Conservation (phyloP, 495 filamentous ascomycete species). For the Penicillium chermesinum region DNA sequence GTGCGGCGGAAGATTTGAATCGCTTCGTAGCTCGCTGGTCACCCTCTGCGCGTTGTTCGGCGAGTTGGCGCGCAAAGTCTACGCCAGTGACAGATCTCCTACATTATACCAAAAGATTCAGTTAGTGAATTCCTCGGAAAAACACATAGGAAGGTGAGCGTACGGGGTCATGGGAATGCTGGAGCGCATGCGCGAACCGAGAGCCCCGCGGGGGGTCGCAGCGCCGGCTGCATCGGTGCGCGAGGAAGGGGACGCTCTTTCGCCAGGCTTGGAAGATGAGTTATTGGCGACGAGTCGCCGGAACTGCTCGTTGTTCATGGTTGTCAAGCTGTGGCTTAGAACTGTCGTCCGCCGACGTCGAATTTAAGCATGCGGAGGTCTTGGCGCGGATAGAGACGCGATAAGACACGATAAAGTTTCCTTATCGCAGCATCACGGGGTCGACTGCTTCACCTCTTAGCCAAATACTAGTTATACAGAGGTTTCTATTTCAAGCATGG, state of each 20-base stretch:
- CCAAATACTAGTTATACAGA: too few species aligned
- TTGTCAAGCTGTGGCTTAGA: slow-evolving; percentile 1
- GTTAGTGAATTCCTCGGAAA: neutral
- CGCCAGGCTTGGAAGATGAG: slow-evolving; percentile 17
- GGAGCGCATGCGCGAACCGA: slow-evolving; percentile 48
- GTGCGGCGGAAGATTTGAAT: slow-evolving; percentile 72
- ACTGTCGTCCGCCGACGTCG: slow-evolving; percentile 7
- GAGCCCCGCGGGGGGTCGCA: slow-evolving; percentile 24
- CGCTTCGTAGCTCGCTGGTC: slow-evolving; percentile 51
- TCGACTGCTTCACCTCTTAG: too few species aligned
- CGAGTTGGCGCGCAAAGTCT: slow-evolving; percentile 82
- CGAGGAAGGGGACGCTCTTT: slow-evolving; percentile 7
- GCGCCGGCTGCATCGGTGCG: slow-evolving; percentile 17
- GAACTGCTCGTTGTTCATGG: slow-evolving; percentile 97
- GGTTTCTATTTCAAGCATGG: too few species aligned
- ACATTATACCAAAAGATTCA: slow-evolving; percentile 14
- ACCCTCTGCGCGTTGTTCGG: slow-evolving; percentile 60
- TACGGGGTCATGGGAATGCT: slow-evolving; percentile 88
- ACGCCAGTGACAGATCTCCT: slow-evolving; percentile 65
- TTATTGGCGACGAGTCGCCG: slow-evolving; percentile 71
- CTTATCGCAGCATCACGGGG: slow-evolving; percentile 2
- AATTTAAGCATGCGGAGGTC: slow-evolving; percentile 13
- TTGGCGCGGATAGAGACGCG: too few species aligned
- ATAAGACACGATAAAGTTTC: slow-evolving; percentile 16
- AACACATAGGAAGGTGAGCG: slow-evolving; percentile 11